Base-by-base conservation (phyloP, 306 rosid genomes). In the Quercus gilva region DNA sequence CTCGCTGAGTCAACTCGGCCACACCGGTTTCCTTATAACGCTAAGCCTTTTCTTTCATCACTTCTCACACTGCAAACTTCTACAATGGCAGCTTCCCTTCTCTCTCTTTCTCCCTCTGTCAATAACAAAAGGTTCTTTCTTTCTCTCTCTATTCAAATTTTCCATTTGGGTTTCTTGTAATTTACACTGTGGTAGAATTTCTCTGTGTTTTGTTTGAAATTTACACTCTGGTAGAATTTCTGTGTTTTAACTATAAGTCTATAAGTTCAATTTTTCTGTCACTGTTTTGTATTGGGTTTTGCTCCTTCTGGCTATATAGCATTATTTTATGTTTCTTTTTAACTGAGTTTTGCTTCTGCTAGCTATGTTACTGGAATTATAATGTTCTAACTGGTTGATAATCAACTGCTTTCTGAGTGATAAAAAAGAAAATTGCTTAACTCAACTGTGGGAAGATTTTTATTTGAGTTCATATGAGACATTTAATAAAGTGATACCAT, bases 41-140 rank as follows among this genome's bases (percentile, higher is more conserved):
- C 19, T 59, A 23, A 26, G 53, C 53, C 15, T 49, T 13, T 28
- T 31, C 20, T 29, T 35, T 31, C 8, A 11, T 1, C 49, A 21
- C 37, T 28, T 5, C 18, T 1, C 57, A 4, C 21, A 29, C 74
- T 69, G 73, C 82, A 15, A 64, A 63, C 59, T 53, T 57, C 21
- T 43, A 3, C 76, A 65, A 83, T 86, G 92, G 82, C 88, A 75
- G 78, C 86, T 82, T 87, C 87, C 59, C 83, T 75, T 35, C 56
- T 80, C 71, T 80, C 71, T 17, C 84, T 82, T 25, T 76, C 89
- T 15, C 75, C 80, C 43, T 74, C 81, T 72, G 33, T 63, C 78
- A 53, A 37, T 67, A 64, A 31, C 70, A 76, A 45, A 84, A 79
- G 88, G 94, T 90, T 43, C 56, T 43, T 17, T 20, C 71, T 79